Base-by-base conservation (phyloP, 441 rosid genomes). In the Euphorbia celastroides region DNA sequence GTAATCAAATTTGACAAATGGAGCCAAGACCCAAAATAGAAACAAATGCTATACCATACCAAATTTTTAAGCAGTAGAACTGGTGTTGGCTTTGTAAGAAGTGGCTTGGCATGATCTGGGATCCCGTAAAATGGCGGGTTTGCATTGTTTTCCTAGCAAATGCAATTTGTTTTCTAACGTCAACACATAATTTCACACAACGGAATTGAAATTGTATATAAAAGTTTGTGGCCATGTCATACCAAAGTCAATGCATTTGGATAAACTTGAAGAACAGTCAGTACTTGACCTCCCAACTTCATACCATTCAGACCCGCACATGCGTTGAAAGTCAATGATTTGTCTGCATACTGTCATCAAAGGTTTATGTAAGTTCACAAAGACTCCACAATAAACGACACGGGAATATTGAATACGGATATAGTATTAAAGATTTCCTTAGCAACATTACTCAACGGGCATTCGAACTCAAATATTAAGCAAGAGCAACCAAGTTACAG, bases 251-350 rank as follows among this genome's bases (percentile, higher is more conserved):
- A 36, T 63, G 79, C 75, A 72, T 82, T 58, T 26, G 83, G 84
- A 77, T 77, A 55, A 77, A 86, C 90, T 77, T 81, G 94, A 74
- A 89, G 91, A 23, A 79, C 96, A 76, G 89, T 87, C 61, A 94
- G 65, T 55, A 82, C 79, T 81, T 85, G 85, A 71, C 96, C 98
- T 70, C 96, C 98, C 70, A 94, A 74, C 82, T 87, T 92, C 92
- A 92, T 82, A 61, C 99, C 98, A 79, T 88, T 92, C 57, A 94
- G 82, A 65, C 91, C 93, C 48, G 83, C 94, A 78, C 97, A 88
- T 59, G 98, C 98, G 83, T 79, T 94, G 73, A 50, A 76, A 64
- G 98, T 78, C 63, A 82, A 76, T 51, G 90, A 81, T 60, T 81
- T 84, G 69, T 94, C 99, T 42, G 78, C 80, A 75, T 88, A 92